phyloP scores from a whole-genome alignment of 768 basidiomycete species.

The Sarcodon sp. region DNA sequence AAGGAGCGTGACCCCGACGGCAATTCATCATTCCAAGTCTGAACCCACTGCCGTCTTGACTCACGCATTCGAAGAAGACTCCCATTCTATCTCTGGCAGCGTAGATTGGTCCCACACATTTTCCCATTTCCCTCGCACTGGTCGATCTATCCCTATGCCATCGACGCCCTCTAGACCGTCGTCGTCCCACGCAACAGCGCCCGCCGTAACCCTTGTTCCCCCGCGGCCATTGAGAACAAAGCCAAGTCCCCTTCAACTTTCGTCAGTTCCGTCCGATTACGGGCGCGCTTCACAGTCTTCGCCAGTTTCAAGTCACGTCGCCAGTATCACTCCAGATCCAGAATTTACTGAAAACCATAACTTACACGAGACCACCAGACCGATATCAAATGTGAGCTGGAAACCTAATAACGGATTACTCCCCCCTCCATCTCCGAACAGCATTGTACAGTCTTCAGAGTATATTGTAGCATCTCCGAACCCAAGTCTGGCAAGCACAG shows the following conservation, averaged over 20 bases:
- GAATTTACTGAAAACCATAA: neutral
- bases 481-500: neutral
- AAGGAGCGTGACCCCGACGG: neutral
- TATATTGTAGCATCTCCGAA: neutral
- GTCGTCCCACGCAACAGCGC: neutral
- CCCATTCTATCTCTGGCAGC: neutral
- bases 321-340: neutral
- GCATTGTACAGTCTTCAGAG: neutral
- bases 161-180: neutral
- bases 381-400: no score
- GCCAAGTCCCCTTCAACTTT: neutral
- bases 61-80: neutral
- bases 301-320: neutral
- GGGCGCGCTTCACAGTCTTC: neutral
- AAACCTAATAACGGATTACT: neutral
- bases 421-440: neutral
- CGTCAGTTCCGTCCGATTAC: neutral
- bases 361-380: neutral
- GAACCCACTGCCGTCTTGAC: neutral
- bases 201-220: neutral
- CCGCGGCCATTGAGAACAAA: neutral
- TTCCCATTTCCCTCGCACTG: neutral
- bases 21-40: neutral
- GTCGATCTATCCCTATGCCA: neutral
- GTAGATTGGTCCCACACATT: neutral